Conservation (phyloP, 805 yeast genomes). For the Pichia gijzeniarum region DNA sequence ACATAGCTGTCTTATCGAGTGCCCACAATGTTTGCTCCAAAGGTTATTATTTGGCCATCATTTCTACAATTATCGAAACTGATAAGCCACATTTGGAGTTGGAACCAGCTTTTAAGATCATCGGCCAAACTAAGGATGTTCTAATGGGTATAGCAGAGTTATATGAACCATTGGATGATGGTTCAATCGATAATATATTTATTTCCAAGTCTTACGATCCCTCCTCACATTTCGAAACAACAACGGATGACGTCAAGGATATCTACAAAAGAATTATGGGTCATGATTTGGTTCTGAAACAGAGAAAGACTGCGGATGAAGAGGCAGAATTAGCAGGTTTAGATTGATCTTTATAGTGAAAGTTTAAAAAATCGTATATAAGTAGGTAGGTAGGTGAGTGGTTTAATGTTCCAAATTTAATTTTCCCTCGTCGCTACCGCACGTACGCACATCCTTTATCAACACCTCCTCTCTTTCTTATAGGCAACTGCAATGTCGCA, state of each 20-base stretch:
- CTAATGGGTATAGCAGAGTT: conserved; percentile 92
- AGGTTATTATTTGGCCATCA: conserved; percentile 87
- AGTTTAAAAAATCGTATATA: no score
- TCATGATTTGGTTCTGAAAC: conserved; percentile 79
- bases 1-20: conserved; percentile 83
- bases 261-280: conserved; percentile 89
- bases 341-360: conserved; percentile 6
- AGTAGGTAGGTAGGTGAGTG: no score
- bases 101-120: conserved; percentile 86
- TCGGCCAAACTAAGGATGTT: conserved; percentile 74
- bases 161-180: conserved; percentile 82
- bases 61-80: conserved; percentile 91
- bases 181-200: conserved; percentile 69
- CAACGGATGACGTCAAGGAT: conserved; percentile 96
- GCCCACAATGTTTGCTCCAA: conserved; percentile 86
- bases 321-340: conserved; percentile 42
- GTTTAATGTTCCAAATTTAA: no score
- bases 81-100: conserved; percentile 86
- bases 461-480: not conserved
- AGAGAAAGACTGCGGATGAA: conserved; percentile 63
- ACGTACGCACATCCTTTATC: no score
- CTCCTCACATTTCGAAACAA: conserved; percentile 88
- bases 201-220: conserved; percentile 90
- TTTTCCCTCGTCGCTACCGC: no score
- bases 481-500: conserved; percentile 30